These are phyloP conservation scores for Ambrosia trifida DNA, from an alignment of 129 eudicot species.

Conservation along the genomic window DNA sequence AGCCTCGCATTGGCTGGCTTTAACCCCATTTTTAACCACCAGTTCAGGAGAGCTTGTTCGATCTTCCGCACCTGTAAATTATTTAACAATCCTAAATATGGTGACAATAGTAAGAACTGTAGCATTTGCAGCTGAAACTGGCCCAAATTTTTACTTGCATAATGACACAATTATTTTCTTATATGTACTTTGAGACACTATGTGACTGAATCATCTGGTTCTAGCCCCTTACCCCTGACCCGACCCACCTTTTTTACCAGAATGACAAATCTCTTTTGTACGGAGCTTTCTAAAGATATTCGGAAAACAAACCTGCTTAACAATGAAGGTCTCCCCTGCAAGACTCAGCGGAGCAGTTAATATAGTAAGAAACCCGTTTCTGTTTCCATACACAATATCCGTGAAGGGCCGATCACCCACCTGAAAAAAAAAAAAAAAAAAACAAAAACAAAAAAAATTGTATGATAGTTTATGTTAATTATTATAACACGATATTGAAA, in stretches of 20 bases:
- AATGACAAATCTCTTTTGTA: neutral
- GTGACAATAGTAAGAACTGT: neutral
- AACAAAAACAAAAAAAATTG: too few species aligned
- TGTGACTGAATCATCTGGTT: neutral
- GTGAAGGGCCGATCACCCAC: constrained; percentile 97
- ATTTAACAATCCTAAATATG: neutral
- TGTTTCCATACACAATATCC: constrained; percentile 84
- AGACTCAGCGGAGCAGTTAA: constrained; percentile 75
- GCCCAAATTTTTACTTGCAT: neutral
- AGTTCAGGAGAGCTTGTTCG: constrained; percentile 58
- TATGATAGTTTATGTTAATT: constrained; percentile 3
- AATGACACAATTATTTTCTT: neutral
- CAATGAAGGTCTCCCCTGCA: constrained; percentile 76
- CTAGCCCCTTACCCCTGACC: neutral
- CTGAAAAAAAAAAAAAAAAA: too few species aligned
- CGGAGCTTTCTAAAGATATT: neutral
- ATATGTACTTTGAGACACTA: neutral
- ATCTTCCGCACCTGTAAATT: constrained; percentile 59
- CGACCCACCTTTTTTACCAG: too few species aligned
- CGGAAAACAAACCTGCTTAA: constrained; percentile 59
- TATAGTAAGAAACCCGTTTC: constrained; percentile 85
- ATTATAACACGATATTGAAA: too few species aligned
- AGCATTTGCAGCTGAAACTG: neutral
- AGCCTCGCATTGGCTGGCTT: constrained; percentile 50
- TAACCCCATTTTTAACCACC: constrained; percentile 58